Evolutionary conservation across 1,284 basidiomycete genomes (phyloP).

Genomic region (Ustilago tritici): DNA sequence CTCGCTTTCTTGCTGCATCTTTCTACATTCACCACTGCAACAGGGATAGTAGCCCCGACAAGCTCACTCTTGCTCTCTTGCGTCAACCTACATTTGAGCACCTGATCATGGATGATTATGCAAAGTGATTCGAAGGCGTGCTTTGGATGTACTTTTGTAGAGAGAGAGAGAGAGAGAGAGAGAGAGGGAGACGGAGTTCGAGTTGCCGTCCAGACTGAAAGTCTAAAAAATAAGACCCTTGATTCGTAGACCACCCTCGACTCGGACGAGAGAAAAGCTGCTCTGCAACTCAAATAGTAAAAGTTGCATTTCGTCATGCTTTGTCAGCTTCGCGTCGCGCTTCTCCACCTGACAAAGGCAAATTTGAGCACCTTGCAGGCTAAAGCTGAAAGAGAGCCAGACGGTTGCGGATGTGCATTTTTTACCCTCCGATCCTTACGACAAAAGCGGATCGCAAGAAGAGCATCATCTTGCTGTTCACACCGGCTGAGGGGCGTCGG

Average conservation of each 20-base stretch:
- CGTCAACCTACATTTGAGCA: no score
- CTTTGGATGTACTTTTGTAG: background rate
- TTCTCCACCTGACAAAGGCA: background rate
- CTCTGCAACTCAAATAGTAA: no score
- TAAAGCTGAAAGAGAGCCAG: background rate
- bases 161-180: background rate
- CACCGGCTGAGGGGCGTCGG: constrained; percentile 26
- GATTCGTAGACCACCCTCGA: background rate
- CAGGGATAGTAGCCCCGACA: no score
- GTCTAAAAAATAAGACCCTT: background rate
- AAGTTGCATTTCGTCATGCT: background rate
- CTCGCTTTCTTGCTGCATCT: no score
- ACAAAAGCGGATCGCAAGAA: background rate
- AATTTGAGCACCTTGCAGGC: constrained; percentile 1
- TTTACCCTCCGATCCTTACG: background rate
- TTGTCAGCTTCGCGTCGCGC: constrained; percentile 1
- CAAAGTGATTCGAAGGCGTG: background rate
- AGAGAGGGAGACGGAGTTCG: background rate
- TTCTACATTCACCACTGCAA: no score
- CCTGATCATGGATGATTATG: no score
- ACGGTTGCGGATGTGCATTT: background rate
- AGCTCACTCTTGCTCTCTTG: no score
- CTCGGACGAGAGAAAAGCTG: background rate
- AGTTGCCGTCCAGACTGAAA: constrained; percentile 4
- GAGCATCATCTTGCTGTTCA: background rate